These are phyloP conservation scores for Raddia distichophylla DNA, from an alignment of 176 grass and related monocot species.

Conservation along the genomic window DNA sequence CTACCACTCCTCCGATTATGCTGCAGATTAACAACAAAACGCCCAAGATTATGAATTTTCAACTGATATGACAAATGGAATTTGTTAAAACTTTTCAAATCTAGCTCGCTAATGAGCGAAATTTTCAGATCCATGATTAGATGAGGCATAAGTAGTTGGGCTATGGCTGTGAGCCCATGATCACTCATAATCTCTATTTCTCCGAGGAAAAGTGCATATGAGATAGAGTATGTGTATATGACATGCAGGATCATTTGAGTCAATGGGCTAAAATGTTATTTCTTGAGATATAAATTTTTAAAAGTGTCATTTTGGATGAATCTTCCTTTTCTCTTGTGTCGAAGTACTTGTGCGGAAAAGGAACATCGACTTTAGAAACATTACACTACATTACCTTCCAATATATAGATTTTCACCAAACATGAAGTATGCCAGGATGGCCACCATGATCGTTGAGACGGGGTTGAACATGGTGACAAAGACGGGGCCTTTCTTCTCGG, in stretches of 20 bases:
- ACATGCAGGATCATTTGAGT: no score
- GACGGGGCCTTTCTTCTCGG: conserved; percentile 82
- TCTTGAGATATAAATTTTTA: no score
- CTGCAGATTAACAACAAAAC: conserved; percentile 33
- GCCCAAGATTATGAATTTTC: background rate
- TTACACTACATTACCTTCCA: conserved; percentile 49
- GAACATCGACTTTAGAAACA: background rate
- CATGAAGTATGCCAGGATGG: conserved; percentile 67
- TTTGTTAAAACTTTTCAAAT: background rate
- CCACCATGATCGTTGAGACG: conserved; percentile 75
- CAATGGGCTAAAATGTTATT: no score
- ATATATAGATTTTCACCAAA: conserved; percentile 77
- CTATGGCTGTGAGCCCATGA: no score
- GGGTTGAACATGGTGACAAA: conserved; percentile 99
- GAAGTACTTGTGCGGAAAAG: background rate
- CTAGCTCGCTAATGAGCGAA: background rate
- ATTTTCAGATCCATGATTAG: background rate
- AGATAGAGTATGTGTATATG: no score
- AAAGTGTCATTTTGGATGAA: no score
- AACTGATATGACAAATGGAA: background rate
- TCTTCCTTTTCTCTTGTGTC: background rate
- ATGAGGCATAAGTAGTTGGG: background rate
- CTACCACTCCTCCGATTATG: conserved; percentile 72
- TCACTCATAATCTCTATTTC: background rate
- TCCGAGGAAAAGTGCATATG: no score